Percentiles rank a stretch among this genome's conserved stretches.
Conservation (phyloP, 352 stramenopile genomes). For the Phytophthora constricta region DNA sequence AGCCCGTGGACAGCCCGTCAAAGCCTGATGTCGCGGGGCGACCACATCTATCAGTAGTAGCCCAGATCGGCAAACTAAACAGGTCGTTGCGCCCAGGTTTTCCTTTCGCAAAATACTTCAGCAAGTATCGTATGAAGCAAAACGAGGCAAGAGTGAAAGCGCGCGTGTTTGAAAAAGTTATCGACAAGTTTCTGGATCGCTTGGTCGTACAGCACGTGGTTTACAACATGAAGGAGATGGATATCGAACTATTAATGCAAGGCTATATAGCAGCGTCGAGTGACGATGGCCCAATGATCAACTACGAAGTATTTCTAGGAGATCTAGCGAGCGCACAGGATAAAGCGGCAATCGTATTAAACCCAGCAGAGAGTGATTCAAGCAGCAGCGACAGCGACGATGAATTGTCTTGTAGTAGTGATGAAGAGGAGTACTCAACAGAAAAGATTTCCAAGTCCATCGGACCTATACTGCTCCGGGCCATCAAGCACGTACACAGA, state of each 20-base stretch:
- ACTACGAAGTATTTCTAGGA: constrained; percentile 59
- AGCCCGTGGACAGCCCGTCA: background rate
- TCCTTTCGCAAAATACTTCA: constrained; percentile 80
- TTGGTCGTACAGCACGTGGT: constrained; percentile 57
- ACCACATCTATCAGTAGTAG: constrained; percentile 32
- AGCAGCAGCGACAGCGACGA: constrained; percentile 17
- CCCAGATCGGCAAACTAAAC: constrained; percentile 56
- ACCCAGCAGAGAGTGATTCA: background rate
- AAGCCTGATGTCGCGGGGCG: constrained; percentile 15
- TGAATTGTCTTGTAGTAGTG: constrained; percentile 43
- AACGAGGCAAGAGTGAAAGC: constrained; percentile 53
- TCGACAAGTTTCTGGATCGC: constrained; percentile 78
- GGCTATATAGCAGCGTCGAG: constrained; percentile 35
- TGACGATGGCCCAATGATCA: constrained; percentile 39
- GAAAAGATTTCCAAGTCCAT: constrained; percentile 37
- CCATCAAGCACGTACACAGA: constrained; percentile 46
- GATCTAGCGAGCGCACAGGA: constrained; percentile 51
- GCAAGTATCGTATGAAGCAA: constrained; percentile 60
- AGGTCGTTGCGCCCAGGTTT: constrained; percentile 54
- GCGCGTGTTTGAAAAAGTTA: constrained; percentile 72
- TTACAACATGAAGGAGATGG: constrained; percentile 77
- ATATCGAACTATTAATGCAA: constrained; percentile 49
- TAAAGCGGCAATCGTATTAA: constrained; percentile 10
- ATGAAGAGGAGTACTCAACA: constrained; percentile 46
- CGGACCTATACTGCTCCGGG: constrained; percentile 35